Evolutionary conservation across 768 basidiomycete genomes (phyloP).

Genomic region (Russula sp.): DNA sequence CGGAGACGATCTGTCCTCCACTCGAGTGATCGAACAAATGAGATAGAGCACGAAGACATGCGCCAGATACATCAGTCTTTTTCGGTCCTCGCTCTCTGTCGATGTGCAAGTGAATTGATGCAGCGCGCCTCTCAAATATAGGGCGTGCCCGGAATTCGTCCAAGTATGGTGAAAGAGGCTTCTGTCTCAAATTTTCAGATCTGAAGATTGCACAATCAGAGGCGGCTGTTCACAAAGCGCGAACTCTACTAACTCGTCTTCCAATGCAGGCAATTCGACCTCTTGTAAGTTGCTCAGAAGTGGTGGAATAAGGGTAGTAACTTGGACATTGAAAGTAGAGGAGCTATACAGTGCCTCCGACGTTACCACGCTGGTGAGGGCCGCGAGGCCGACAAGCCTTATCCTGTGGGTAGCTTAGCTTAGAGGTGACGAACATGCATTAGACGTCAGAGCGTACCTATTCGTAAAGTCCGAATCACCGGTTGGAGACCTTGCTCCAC

Average conservation of each 20-base stretch:
- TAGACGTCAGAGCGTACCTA: constrained; percentile 47
- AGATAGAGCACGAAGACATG: constrained; percentile 67
- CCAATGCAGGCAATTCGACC: constrained; percentile 54
- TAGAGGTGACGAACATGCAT: neutral
- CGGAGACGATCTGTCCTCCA: constrained; percentile 64
- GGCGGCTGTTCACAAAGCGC: constrained; percentile 3
- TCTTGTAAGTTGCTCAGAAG: constrained; percentile 66
- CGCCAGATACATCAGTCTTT: constrained; percentile 66
- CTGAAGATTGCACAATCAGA: constrained; percentile 40
- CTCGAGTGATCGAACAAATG: constrained; percentile 74
- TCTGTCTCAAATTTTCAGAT: constrained; percentile 58
- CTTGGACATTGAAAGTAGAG: constrained; percentile 68
- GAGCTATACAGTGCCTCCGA: constrained; percentile 82
- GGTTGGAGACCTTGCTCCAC: constrained; percentile 46
- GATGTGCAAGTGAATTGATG: constrained; percentile 84
- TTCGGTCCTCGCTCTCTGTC: constrained; percentile 87
- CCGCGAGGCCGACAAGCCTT: constrained; percentile 81
- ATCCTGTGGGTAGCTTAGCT: constrained; percentile 47
- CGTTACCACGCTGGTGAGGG: constrained; percentile 72
- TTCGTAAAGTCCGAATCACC: constrained; percentile 70
- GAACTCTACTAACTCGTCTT: constrained; percentile 58
- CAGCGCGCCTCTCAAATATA: constrained; percentile 74
- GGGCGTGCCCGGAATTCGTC: constrained; percentile 83
- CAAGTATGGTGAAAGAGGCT: constrained; percentile 73
- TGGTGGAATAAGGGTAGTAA: constrained; percentile 65